A percentile compares a stretch with the other conserved stretches of the same genome.
phyloP scores from a whole-genome alignment of 305 asterid genomes.

The Solanum hybrid region DNA sequence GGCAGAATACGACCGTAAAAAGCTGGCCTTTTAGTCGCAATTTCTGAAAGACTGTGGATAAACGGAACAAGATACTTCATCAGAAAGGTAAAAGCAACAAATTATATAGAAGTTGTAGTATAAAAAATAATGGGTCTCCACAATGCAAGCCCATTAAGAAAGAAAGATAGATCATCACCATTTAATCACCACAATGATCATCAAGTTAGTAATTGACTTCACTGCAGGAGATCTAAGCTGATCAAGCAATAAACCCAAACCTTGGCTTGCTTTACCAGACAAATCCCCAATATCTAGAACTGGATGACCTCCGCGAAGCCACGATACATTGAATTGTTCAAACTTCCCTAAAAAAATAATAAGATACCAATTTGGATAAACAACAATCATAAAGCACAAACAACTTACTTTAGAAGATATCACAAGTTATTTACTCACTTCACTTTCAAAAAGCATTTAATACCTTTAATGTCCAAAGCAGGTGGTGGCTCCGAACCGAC shows the following conservation, averaged over 20 bases:
- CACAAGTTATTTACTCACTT: conserved; percentile 3
- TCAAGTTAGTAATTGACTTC: conserved; percentile 66
- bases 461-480: conserved; percentile 63
- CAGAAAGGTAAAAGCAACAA: conserved; percentile 13
- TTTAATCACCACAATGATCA: conserved; percentile 72
- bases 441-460: neutral
- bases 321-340: conserved; percentile 70
- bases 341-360: conserved; percentile 38
- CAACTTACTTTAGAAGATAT: neutral
- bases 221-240: conserved; percentile 79
- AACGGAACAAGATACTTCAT: conserved; percentile 14
- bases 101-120: neutral
- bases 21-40: conserved; percentile 92
- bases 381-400: neutral
- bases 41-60: conserved; percentile 63
- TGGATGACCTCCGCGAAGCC: conserved; percentile 98
- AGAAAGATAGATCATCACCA: conserved; percentile 31
- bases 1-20: conserved; percentile 96
- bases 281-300: conserved; percentile 73
- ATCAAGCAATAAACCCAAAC: conserved; percentile 77
- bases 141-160: neutral
- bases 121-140: neutral
- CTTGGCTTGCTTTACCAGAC: conserved; percentile 80
- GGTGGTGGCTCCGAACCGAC: conserved; percentile 74
- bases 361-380: conserved; percentile 11